Evolutionary conservation across 176 grass and related monocot genomes (phyloP), one percentile per base, ranked within the genome.

Genomic region (Pontederia paniculata): DNA sequence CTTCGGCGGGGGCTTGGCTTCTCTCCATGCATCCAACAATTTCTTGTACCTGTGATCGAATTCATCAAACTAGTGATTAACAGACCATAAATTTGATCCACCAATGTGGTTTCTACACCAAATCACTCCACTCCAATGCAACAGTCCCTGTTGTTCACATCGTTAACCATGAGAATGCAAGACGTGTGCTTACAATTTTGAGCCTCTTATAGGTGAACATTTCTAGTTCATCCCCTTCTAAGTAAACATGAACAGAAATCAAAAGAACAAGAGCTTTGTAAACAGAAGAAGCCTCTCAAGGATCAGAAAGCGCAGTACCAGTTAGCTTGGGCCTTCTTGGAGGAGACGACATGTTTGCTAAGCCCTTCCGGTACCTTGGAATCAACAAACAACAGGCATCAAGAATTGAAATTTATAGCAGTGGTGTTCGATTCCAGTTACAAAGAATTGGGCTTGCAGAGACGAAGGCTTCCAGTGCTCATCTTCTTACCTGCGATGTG

Each of bases 321-420:
- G 31, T 98, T 98, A 47, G 80, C 77, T 65, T 91, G 93, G 50
- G 93, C 80, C 70, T 80, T 91, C 76, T 88, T 81, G 47, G 93
- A 91, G 45, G 93, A 88, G 61, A 81, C 83, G 0, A 98, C 93
- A 54, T 84, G 77, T 48, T 80, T 71, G 68, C 62, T 73, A 3
- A 98, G 72, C 60, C 67, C 83, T 2, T 88, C 86, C 0, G 93
- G 93, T 10, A 98, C 80, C 85, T 95, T 56, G 52, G 17, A 55
- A 48, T 25, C 15, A 28, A 42, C 41, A 61, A 12, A 51, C 5
- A 62, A 0, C 25, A 44, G 53, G 15, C 45, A 57, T 70, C 9
- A 47, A 18, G 19, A 17, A 13, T 16, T 12, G 10, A 5, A 37
- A 25, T 66, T 21, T 13, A 19, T 4, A 19, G 42, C 43, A 45